Evolutionary conservation across 2,329 filamentous ascomycete species (phyloP).

Genomic region (Fusarium pilosicola): DNA sequence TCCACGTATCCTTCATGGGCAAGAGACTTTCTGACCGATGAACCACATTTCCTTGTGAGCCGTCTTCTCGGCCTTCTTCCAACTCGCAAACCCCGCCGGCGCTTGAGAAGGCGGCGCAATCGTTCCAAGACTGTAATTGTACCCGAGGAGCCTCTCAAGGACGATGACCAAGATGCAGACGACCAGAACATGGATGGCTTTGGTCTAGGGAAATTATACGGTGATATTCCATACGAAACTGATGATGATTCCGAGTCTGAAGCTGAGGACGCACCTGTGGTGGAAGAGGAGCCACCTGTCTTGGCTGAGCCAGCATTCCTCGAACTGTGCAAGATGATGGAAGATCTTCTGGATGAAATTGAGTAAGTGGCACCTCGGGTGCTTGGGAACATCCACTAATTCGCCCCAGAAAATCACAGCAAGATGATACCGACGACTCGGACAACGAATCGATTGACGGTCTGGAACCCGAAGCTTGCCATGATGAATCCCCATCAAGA

Average conservation of each 20-base stretch:
- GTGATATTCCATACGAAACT: conserved; percentile 35
- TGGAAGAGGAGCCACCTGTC: conserved; percentile 37
- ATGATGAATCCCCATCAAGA: conserved; percentile 55
- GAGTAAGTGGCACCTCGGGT: conserved; percentile 37
- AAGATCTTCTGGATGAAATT: conserved; percentile 45
- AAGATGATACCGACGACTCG: conserved; percentile 30
- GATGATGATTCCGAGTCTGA: conserved; percentile 39
- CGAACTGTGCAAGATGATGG: conserved; percentile 41
- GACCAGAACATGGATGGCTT: conserved; percentile 31
- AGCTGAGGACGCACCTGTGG: conserved; percentile 22
- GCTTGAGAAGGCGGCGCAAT: conserved; percentile 35
- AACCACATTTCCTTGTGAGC: conserved; percentile 46
- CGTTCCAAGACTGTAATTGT: conserved; percentile 26
- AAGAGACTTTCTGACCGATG: conserved; percentile 39
- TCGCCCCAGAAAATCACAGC: conserved; percentile 25
- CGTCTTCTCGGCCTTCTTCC: conserved; percentile 44
- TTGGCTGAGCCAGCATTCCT: conserved; percentile 43
- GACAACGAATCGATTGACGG: conserved; percentile 46
- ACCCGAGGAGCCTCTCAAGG: conserved; percentile 9
- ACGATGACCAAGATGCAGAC: conserved; percentile 15
- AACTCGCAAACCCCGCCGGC: conserved; percentile 32
- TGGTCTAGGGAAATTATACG: conserved; percentile 39
- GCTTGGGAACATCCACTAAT: conserved; percentile 2
- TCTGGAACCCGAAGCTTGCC: conserved; percentile 44
- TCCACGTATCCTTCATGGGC: conserved; percentile 41